These are phyloP conservation scores for Furcasterigmium furcatum DNA, from an alignment of 2,329 filamentous ascomycete species.

Conservation along the genomic window DNA sequence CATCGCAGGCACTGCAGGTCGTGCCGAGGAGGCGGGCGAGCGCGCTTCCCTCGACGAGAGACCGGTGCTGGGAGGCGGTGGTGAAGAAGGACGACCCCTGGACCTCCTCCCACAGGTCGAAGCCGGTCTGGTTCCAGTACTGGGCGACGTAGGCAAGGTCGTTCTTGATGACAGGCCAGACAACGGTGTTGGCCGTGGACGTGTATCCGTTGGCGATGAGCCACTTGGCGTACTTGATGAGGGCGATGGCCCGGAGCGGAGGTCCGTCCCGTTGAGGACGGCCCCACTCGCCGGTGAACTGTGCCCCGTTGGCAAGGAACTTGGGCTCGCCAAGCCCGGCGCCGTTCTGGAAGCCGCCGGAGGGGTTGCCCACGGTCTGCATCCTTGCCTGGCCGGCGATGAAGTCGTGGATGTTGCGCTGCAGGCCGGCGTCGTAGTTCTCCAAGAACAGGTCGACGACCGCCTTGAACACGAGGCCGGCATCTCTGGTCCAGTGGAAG, in stretches of 20 bases:
- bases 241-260: constrained; percentile 68
- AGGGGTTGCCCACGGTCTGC: constrained; percentile 67
- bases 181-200: constrained; percentile 46
- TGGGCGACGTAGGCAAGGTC: constrained; percentile 73
- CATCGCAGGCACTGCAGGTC: constrained; percentile 56
- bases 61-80: constrained; percentile 63
- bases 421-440: constrained; percentile 54
- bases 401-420: constrained; percentile 63
- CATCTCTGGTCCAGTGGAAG: constrained; percentile 77
- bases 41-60: constrained; percentile 63
- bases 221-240: constrained; percentile 72
- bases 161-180: constrained; percentile 75
- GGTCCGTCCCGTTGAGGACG: constrained; percentile 79
- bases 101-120: constrained; percentile 84
- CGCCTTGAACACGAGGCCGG: constrained; percentile 66
- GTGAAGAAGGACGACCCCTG: constrained; percentile 79
- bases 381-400: constrained; percentile 64
- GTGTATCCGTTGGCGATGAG: constrained; percentile 64
- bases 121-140: constrained; percentile 66
- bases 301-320: constrained; percentile 60
- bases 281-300: constrained; percentile 68
- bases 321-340: constrained; percentile 68
- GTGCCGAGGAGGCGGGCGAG: constrained; percentile 63
- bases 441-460: constrained; percentile 64
- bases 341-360: constrained; percentile 52